Conservation (phyloP, 305 asterid species). For the Solanum hybrid region DNA sequence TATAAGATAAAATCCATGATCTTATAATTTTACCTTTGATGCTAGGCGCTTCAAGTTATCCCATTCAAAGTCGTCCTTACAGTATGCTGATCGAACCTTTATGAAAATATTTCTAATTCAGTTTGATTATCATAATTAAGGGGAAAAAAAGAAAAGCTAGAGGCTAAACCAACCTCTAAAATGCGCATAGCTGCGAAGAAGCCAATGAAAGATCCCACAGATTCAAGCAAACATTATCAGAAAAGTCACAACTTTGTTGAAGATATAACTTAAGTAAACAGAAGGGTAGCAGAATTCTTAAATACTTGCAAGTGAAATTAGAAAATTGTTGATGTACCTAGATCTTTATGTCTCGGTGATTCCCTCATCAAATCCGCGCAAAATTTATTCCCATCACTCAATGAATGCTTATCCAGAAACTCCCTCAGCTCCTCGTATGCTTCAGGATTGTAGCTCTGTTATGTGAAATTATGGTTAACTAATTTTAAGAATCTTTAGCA, state of each 20-base stretch:
- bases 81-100: slow-evolving; percentile 82
- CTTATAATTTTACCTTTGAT: slow-evolving; percentile 27
- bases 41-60: slow-evolving; percentile 64
- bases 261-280: neutral
- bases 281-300: neutral
- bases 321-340: slow-evolving; percentile 30
- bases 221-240: slow-evolving; percentile 2
- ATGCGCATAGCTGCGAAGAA: slow-evolving; percentile 56
- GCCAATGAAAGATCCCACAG: neutral
- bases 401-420: slow-evolving; percentile 49
- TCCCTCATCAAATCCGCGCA: slow-evolving; percentile 72
- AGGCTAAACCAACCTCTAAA: slow-evolving; percentile 48
- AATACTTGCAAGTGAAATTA: neutral
- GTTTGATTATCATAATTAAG: neutral
- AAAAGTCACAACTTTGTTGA: neutral
- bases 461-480: slow-evolving; percentile 16
- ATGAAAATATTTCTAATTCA: neutral
- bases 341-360: slow-evolving; percentile 50
- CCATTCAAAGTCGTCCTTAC: slow-evolving; percentile 81
- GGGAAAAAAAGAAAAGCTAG: neutral
- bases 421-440: slow-evolving; percentile 57
- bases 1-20: neutral
- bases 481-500: neutral
- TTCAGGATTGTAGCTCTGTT: slow-evolving; percentile 76
- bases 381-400: slow-evolving; percentile 68